Percentiles rank a stretch among this genome's conserved stretches.
phyloP scores from a whole-genome alignment of 2,329 filamentous ascomycete genomes.

The Alternaria longipes region DNA sequence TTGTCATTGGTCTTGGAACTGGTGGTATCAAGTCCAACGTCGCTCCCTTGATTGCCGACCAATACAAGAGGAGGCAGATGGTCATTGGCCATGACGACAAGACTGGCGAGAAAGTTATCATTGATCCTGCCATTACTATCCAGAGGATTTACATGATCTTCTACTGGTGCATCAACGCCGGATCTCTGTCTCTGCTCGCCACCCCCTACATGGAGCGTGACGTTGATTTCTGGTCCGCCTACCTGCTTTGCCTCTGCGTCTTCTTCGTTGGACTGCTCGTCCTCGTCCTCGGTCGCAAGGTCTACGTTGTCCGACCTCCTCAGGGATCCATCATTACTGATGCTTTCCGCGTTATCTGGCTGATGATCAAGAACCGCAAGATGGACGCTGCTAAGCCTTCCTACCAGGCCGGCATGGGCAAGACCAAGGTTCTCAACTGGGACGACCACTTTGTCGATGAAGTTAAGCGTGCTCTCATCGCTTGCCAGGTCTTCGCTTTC shows the following conservation, averaged over 20 bases:
- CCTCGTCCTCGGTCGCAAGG: slow-evolving; percentile 51
- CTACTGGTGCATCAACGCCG: slow-evolving; percentile 77
- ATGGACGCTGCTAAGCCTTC: slow-evolving; percentile 72
- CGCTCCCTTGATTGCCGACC: slow-evolving; percentile 60
- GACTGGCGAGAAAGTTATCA: slow-evolving; percentile 57
- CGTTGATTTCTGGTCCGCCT: slow-evolving; percentile 75
- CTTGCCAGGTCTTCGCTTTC: slow-evolving; percentile 72
- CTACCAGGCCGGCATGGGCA: slow-evolving; percentile 65
- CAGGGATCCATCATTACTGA: slow-evolving; percentile 52
- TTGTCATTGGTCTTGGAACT: slow-evolving; percentile 77
- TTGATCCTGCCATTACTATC: slow-evolving; percentile 59
- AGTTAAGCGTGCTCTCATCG: slow-evolving; percentile 71
- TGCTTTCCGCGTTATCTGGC: slow-evolving; percentile 67
- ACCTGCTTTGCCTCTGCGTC: slow-evolving; percentile 69
- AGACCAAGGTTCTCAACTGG: slow-evolving; percentile 62
- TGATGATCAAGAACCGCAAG: slow-evolving; percentile 64
- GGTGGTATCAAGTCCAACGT: slow-evolving; percentile 87
- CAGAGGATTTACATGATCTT: slow-evolving; percentile 67
- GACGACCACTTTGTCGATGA: slow-evolving; percentile 78
- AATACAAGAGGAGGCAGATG: slow-evolving; percentile 56
- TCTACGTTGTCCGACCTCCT: slow-evolving; percentile 52
- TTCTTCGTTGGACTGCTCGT: slow-evolving; percentile 71
- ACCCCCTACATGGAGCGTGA: slow-evolving; percentile 77
- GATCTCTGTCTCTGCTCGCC: slow-evolving; percentile 72
- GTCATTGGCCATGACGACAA: slow-evolving; percentile 54